Evolutionary conservation across 495 filamentous ascomycete species (phyloP), one percentile per base, ranked within the genome.

Genomic region (Neurospora sp.): DNA sequence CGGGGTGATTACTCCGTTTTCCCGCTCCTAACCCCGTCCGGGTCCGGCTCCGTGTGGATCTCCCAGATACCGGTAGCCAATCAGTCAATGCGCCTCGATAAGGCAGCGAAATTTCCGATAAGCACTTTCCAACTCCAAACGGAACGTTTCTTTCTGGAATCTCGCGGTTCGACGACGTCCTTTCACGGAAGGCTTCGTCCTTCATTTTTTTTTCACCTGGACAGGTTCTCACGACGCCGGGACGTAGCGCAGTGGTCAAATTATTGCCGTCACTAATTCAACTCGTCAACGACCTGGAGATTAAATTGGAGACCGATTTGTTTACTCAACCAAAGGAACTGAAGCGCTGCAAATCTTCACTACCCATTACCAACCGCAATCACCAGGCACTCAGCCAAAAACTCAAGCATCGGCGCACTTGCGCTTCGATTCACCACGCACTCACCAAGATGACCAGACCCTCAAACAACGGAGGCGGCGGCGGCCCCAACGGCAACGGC

Each of bases 381-480:
- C 41, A 44, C 14, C 45, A 35, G 0, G 0, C 31, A 40, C 0
- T 12, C 39, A 27, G 3, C 10, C 45, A 53, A 53, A 53, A 22
- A 44, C 0, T 2, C 0, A 14, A 27, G 0, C 45, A 53, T 2
- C n/a, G 1, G 0, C 12, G 9, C 10, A 53, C 1, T 53, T 6
- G 4, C 20, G 20, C 20, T 12, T 47, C 22, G n/a, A 39, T 37
- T 40, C 37, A 69, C 65, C 18, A 71, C 12, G 0, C n/a, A 47
- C 5, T 6, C 7, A 20, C 37, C 74, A 22, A 72, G 22, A 71
- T 78, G 78, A 72, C 47, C 42, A 68, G 39, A 37, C 70, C 47
- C 70, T 22, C 20, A 53, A 7, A 6, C 45, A 27, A 14, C 41
- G n/a, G 53, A 53, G 39, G 69, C 20, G 70, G 45, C 20, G 70